Evolutionary conservation across 108 stramenopile genomes (phyloP), one percentile per base, ranked within the genome.

Genomic region (Seminavis robusta): DNA sequence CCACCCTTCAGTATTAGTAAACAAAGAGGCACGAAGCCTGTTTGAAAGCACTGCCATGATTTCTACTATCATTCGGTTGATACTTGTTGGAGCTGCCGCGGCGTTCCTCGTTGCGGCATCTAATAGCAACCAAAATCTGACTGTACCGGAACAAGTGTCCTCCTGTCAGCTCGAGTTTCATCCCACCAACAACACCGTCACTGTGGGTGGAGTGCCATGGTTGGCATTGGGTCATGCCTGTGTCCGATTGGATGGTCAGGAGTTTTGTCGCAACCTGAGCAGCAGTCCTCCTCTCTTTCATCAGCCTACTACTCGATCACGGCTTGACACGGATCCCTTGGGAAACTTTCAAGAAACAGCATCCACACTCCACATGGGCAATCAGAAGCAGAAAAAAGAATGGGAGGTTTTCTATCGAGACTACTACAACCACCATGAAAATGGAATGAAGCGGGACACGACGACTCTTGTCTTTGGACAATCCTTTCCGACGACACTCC

Each of bases 381-480:
- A 30, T 16, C n/a, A n/a, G n/a, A 44, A 6, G 17, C 6, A 24
- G 8, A 9, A 4, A 10, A 21, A 16, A 19, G n/a, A 55, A 40
- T 55, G 54, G 54, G 41, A 55, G 27, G 13, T 40, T 26, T 55
- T 39, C 8, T 25, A 40, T 17, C 54, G 54, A 33, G 32, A 23
- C 38, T 55, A 55, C 17, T 9, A 39, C 2, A 26, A 55, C 27
- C n/a, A n/a, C n/a, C n/a, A n/a, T n/a, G n/a, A n/a, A n/a, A n/a
- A n/a, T n/a, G n/a, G n/a, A n/a, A n/a, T n/a, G n/a, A n/a, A n/a
- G n/a, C n/a, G n/a, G n/a, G 39, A 55, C 41, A 23, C 54, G 13
- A 55, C 54, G 10, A 55, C 54, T 25, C 29, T 55, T 9, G 2
- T 55, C 15, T 55, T 55, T 40, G 31, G 38, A 3, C 54, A 55